Evolutionary conservation across 805 yeast genomes (phyloP), one percentile per base, ranked within the genome.

Genomic region (Cyberlindnera americana): DNA sequence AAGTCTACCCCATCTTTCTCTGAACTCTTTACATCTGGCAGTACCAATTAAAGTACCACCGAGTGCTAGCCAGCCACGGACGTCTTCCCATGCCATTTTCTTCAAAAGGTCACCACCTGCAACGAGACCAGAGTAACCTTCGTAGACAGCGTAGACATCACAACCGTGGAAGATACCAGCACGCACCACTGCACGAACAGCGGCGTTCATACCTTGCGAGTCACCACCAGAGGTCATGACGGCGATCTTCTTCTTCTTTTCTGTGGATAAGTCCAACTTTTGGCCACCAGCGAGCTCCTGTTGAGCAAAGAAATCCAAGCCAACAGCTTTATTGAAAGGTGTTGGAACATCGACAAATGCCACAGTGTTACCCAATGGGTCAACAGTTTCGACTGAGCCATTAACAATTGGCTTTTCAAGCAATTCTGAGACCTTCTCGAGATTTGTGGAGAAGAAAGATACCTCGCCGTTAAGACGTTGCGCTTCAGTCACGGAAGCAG

Each of bases 161-260:
- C 98, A 93, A 14, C 84, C 90, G 42, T 79, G 72, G 67, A 71
- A 77, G 48, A 93, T 87, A 47, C 95, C 96, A 2, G 96, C 78
- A 54, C 99, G 77, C 8, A 91, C 96, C 43, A 93, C 95, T 1
- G 98, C 95, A 48, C 99, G 75, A 7, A 93, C 99, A 19, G 82
- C 86, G 5, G 97, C 91, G 64, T 89, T 88, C 99, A 93, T 93
- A 56, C 99, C 99, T 22, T 95, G 99, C 38, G 98, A 85, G 61
- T 93, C 99, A 65, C 99, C 99, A 53, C 99, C 99, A 1, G 96
- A 87, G 6, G 98, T 93, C 91, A 93, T 89, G 36, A 93, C 93
- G 5, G 95, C 99, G 48, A 93, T 86, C 51, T 79, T 77, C 53
- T 45, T 57, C 27, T 37, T 35, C 6, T 41, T 33, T 5, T 31